Conservation (phyloP, 2,329 filamentous ascomycete genomes). For the Pseudogymnoascus sp. region DNA sequence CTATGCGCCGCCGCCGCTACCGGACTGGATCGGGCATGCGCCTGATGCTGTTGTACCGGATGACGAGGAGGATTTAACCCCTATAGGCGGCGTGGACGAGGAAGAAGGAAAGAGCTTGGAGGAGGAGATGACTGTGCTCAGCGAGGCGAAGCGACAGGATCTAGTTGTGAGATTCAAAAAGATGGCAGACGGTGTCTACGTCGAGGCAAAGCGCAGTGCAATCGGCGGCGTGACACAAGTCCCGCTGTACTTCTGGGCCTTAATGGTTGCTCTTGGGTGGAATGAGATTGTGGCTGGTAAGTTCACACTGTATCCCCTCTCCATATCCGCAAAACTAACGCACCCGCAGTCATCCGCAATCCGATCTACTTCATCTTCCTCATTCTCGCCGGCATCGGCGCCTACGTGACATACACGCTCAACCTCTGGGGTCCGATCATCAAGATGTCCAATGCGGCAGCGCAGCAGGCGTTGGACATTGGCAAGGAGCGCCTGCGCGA, state of each 20-base stretch:
- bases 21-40: slow-evolving; percentile 73
- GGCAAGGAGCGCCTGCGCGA: slow-evolving; percentile 87
- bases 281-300: slow-evolving; percentile 93
- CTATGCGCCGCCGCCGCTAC: slow-evolving; percentile 71
- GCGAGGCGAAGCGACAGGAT: slow-evolving; percentile 84
- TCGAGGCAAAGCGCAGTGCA: slow-evolving; percentile 94
- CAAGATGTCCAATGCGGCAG: slow-evolving; percentile 88
- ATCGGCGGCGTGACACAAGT: slow-evolving; percentile 93
- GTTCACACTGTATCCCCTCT: slow-evolving; percentile 31
- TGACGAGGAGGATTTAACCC: slow-evolving; percentile 82
- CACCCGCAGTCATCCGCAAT: slow-evolving; percentile 72
- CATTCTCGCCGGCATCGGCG: slow-evolving; percentile 66
- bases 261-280: slow-evolving; percentile 91
- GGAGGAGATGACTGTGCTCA: slow-evolving; percentile 93
- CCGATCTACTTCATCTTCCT: slow-evolving; percentile 88
- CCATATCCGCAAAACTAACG: slow-evolving; percentile 14
- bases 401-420: slow-evolving; percentile 86
- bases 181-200: slow-evolving; percentile 93
- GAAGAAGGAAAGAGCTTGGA: slow-evolving; percentile 91
- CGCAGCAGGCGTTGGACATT: slow-evolving; percentile 78
- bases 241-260: slow-evolving; percentile 86
- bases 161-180: slow-evolving; percentile 95
- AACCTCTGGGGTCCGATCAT: slow-evolving; percentile 95
- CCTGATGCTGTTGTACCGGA: slow-evolving; percentile 68
- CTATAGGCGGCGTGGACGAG: slow-evolving; percentile 90